Percentiles rank a stretch among this genome's conserved stretches.
phyloP scores from a whole-genome alignment of 176 grass and related monocot species.

The Elaeis guineensis region DNA sequence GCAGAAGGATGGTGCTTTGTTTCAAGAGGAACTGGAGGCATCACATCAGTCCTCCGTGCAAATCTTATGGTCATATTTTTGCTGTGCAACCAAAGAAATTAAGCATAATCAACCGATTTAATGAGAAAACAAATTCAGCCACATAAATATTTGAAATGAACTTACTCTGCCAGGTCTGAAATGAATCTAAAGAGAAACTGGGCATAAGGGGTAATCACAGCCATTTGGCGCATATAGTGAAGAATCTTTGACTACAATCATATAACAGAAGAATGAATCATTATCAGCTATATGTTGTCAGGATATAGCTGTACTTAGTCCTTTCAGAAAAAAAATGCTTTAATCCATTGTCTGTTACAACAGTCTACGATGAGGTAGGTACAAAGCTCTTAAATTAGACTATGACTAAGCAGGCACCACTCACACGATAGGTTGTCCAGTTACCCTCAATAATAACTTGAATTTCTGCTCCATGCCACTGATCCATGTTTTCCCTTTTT shows the following conservation, averaged over 20 bases:
- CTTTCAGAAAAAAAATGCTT: too few species aligned
- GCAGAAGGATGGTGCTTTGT: constrained; percentile 95
- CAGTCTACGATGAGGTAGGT: too few species aligned
- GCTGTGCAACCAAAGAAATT: constrained; percentile 33
- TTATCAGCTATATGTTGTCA: too few species aligned
- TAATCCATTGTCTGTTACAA: too few species aligned
- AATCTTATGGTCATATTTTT: constrained; percentile 89
- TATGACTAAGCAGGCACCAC: constrained; percentile 14
- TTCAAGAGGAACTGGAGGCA: constrained; percentile 84
- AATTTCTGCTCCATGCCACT: constrained; percentile 93
- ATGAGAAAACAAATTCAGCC: constrained; percentile 7
- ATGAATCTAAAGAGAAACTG: constrained; percentile 90
- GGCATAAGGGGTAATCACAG: constrained; percentile 94
- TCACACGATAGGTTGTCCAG: constrained; percentile 90
- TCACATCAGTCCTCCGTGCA: constrained; percentile 75
- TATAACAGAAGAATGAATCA: too few species aligned
- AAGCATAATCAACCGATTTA: too few species aligned
- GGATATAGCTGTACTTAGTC: too few species aligned
- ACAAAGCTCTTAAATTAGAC: too few species aligned
- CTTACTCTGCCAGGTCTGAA: constrained; percentile 74
- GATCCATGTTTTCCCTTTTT: constrained; percentile 70
- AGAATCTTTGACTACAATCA: constrained; percentile 75
- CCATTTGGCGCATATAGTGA: constrained; percentile 97
- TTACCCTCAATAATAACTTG: constrained; percentile 98
- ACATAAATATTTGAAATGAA: constrained; percentile 11